phyloP scores from a whole-genome alignment of 805 yeast species.

The Teunomyces gatunensis region DNA sequence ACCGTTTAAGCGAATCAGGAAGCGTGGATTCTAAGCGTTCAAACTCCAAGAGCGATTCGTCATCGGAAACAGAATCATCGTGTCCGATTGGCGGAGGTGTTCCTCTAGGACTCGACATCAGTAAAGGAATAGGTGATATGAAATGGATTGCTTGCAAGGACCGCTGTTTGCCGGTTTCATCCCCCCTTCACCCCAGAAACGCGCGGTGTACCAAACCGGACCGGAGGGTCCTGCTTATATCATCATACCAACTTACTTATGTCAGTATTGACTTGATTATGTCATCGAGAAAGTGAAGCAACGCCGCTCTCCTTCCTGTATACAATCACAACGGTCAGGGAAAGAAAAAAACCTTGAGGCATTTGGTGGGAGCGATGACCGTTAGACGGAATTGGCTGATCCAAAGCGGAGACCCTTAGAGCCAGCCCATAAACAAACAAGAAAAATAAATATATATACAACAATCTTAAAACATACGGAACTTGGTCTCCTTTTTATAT shows the following conservation, averaged over 20 bases:
- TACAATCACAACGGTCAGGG: not conserved
- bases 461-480: not conserved
- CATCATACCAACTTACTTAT: no score
- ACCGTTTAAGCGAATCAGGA: slow-evolving; percentile 37
- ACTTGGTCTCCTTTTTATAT: not conserved
- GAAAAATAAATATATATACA: not conserved
- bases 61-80: slow-evolving; percentile 14
- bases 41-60: slow-evolving; percentile 33
- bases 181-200: not conserved
- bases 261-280: not conserved
- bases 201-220: not conserved
- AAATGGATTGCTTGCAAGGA: not conserved
- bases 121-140: not conserved
- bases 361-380: not conserved
- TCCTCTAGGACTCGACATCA: slow-evolving; percentile 1
- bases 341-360: not conserved
- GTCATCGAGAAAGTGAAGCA: not conserved
- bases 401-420: not conserved
- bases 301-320: not conserved
- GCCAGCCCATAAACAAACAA: not conserved
- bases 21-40: slow-evolving; percentile 42
- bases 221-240: not conserved
- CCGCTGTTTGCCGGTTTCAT: no score
- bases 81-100: slow-evolving; percentile 7
- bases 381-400: not conserved